Evolutionary conservation across 768 basidiomycete genomes (phyloP), one percentile per base, ranked within the genome.

Genomic region (Boletus fagicola): DNA sequence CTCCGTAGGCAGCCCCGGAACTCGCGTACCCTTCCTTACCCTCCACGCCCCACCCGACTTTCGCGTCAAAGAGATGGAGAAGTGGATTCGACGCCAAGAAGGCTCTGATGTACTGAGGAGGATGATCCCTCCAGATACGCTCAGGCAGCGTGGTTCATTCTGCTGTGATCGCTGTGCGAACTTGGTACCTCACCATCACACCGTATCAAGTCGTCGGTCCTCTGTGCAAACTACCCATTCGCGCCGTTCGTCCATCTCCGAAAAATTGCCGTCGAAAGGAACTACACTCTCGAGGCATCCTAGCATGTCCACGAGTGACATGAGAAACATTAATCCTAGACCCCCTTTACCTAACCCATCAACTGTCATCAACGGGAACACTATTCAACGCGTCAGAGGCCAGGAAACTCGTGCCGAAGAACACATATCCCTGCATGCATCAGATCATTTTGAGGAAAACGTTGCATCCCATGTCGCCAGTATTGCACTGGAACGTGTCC

Each of bases 61-160:
- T 66, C 79, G 87, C 20, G 72, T 89, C 38, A 87, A 87, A 71
- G 87, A 88, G 70, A 87, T 90, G 83, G 88, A 90, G 65, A 83
- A 82, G 56, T 90, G 88, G 88, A 82, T 87, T 64, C 77, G 81
- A 56, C 75, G 80, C 31, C 82, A 86, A 1, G 64, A 72, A 24
- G 69, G 65, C 36, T 33, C 63, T 42, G 69, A 68, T n/a, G 54
- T 44, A 18, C 31, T 66, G 45, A 72, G 63, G 58, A 71, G 58
- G 59, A 56, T 49, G 40, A 24, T 60, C 15, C 38, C 63, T 4
- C 36, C 51, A 11, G 69, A 72, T 39, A 53, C 52, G 10, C 44
- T 68, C 24, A 59, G 60, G 43, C 65, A 71, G 20, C 71, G 69
- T 28, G 58, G 67, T 43, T 72, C 71, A 36, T 71, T 66, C 53